Conservation (phyloP, 768 basidiomycete genomes). For the Kockovaella imperatae region DNA sequence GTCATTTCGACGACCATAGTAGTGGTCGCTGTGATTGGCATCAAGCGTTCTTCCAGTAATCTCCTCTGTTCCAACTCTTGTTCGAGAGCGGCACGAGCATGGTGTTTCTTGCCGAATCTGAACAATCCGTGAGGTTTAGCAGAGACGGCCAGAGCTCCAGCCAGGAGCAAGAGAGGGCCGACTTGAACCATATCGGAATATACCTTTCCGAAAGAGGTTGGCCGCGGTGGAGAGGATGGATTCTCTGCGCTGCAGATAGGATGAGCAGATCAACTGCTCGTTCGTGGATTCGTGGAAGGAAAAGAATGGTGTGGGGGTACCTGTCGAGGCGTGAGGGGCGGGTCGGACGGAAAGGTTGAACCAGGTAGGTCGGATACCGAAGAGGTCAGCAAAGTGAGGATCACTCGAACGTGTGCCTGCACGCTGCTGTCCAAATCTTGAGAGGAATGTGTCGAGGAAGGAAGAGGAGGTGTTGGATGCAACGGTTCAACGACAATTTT, state of each 20-base stretch:
- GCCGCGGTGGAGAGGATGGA: background rate
- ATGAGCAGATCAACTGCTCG: background rate
- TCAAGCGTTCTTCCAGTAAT: slow-evolving; percentile 24
- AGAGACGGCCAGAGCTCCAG: slow-evolving; percentile 3
- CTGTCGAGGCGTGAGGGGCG: background rate
- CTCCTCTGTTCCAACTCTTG: background rate
- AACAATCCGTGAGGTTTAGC: background rate
- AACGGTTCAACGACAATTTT: background rate
- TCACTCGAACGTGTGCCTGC: no score
- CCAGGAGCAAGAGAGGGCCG: slow-evolving; percentile 5
- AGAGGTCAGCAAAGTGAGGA: background rate
- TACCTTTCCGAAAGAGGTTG: background rate
- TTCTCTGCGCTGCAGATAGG: background rate
- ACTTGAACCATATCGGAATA: background rate
- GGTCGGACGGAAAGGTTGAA: background rate
- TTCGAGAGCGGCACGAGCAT: background rate
- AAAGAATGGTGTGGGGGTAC: background rate
- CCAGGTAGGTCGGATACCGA: background rate
- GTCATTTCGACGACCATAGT: slow-evolving; percentile 36
- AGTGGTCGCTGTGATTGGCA: slow-evolving; percentile 43
- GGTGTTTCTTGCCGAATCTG: background rate
- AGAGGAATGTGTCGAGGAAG: slow-evolving; percentile 13
- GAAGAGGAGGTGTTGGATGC: slow-evolving; percentile 20
- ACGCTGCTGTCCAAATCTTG: slow-evolving; percentile 29
- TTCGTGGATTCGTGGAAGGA: background rate